These are phyloP conservation scores for Erythrobasidium yunnanense DNA, from an alignment of 768 basidiomycete species.

Conservation along the genomic window DNA sequence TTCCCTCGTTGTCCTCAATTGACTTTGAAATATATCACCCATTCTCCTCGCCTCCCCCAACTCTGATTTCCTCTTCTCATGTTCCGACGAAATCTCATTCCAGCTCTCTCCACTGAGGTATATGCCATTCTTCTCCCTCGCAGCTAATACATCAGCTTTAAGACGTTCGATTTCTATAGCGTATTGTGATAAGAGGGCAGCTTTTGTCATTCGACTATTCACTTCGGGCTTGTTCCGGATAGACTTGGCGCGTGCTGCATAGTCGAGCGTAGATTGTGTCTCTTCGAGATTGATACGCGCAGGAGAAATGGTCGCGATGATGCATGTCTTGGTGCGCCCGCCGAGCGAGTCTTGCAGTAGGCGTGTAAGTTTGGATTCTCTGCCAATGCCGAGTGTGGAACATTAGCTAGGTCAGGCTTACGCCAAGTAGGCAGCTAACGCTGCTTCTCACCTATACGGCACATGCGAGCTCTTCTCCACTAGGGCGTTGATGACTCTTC, in stretches of 20 bases:
- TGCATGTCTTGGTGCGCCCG: conserved; percentile 90
- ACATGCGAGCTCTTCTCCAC: conserved; percentile 71
- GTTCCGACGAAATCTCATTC: conserved; percentile 66
- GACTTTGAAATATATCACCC: conserved; percentile 69
- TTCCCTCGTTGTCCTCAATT: conserved; percentile 65
- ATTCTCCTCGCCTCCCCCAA: conserved; percentile 72
- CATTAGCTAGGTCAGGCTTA: background rate
- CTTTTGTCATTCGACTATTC: conserved; percentile 86
- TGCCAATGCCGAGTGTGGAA: conserved; percentile 41
- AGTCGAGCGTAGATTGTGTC: conserved; percentile 86
- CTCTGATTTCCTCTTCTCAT: conserved; percentile 64
- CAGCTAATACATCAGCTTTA: conserved; percentile 73
- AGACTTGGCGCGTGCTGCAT: conserved; percentile 85
- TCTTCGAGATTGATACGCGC: conserved; percentile 90
- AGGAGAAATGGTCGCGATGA: conserved; percentile 92
- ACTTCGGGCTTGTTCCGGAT: conserved; percentile 91
- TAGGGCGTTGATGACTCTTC: conserved; percentile 87
- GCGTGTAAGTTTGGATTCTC: conserved; percentile 94
- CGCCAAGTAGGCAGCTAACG: background rate
- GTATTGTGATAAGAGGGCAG: conserved; percentile 84
- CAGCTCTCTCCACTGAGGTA: conserved; percentile 85
- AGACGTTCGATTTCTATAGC: conserved; percentile 84
- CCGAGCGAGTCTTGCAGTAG: conserved; percentile 98
- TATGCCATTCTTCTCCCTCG: conserved; percentile 91
- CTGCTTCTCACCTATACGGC: conserved; percentile 64